Percentiles rank a stretch among this genome's conserved stretches.
phyloP scores from a whole-genome alignment of 805 yeast genomes.

The Clavispora phyllophila region DNA sequence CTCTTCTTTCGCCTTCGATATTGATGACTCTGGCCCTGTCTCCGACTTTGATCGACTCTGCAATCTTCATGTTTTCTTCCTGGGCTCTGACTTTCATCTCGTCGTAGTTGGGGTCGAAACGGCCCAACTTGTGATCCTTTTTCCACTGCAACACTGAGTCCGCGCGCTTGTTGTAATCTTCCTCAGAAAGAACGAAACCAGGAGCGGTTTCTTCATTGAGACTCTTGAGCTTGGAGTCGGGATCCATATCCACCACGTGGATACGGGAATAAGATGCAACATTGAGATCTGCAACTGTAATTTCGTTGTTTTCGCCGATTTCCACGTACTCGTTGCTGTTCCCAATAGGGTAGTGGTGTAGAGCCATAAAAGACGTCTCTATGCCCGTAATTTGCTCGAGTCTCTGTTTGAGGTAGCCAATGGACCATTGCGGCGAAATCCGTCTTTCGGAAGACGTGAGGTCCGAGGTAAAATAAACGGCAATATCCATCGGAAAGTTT shows the following conservation, averaged over 20 bases:
- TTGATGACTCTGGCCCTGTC: slow-evolving; percentile 49
- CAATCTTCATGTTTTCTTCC: slow-evolving; percentile 19
- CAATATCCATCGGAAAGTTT: slow-evolving; percentile 39
- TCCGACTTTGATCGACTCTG: slow-evolving; percentile 38
- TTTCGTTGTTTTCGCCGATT: slow-evolving; percentile 16
- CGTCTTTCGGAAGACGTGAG: slow-evolving; percentile 67
- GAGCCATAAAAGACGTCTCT: slow-evolving; percentile 49
- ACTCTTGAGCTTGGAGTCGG: slow-evolving; percentile 45
- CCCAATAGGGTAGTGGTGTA: slow-evolving; percentile 41
- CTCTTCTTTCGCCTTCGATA: slow-evolving; percentile 53
- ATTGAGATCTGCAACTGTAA: slow-evolving; percentile 19
- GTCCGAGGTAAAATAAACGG: slow-evolving; percentile 56
- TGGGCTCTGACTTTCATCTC: slow-evolving; percentile 24
- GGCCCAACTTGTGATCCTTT: slow-evolving; percentile 58
- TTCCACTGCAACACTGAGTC: slow-evolving; percentile 80
- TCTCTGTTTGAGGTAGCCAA: slow-evolving; percentile 46
- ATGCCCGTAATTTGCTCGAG: slow-evolving; percentile 74
- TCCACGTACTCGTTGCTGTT: slow-evolving; percentile 32
- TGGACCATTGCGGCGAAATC: slow-evolving; percentile 57
- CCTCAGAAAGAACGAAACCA: slow-evolving; percentile 45
- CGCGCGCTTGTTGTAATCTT: slow-evolving; percentile 53
- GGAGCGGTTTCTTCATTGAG: slow-evolving; percentile 25
- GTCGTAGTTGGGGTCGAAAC: slow-evolving; percentile 55
- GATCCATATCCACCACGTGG: slow-evolving; percentile 54
- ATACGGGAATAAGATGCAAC: slow-evolving; percentile 43